A percentile compares a stretch with the other conserved stretches of the same genome.
Conservation (phyloP, 2,329 filamentous ascomycete genomes). For the Ophiocordyceps robertsii region DNA sequence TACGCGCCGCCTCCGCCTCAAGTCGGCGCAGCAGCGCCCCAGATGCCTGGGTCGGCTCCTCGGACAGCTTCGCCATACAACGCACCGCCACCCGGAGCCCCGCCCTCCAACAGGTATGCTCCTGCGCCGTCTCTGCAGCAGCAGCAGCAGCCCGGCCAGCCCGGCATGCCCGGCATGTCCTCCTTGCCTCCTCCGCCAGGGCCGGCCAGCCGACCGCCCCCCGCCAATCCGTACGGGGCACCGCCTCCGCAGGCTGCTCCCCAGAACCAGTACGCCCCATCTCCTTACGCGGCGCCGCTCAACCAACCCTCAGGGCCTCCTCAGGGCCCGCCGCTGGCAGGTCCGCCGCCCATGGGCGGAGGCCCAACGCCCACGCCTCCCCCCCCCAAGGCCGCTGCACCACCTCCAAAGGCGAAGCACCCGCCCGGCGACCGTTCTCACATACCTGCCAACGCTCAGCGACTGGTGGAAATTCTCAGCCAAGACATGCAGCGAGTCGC, state of each 20-base stretch:
- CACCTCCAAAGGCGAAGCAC: slow-evolving; percentile 47
- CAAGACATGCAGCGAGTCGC: slow-evolving; percentile 84
- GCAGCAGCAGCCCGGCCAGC: slow-evolving; percentile 29
- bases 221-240: slow-evolving; percentile 27
- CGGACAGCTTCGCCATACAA: slow-evolving; percentile 80
- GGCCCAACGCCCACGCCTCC: slow-evolving; percentile 25
- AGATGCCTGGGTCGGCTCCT: slow-evolving; percentile 45
- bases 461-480: slow-evolving; percentile 67
- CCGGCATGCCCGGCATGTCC: slow-evolving; percentile 20
- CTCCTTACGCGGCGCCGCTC: slow-evolving; percentile 21
- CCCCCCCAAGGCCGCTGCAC: slow-evolving; percentile 32
- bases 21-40: slow-evolving; percentile 48
- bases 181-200: slow-evolving; percentile 26
- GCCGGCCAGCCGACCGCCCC: slow-evolving; percentile 29
- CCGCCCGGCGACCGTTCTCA: slow-evolving; percentile 82
- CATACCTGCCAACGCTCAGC: slow-evolving; percentile 64
- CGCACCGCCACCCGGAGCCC: slow-evolving; percentile 54
- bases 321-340: slow-evolving; percentile 23
- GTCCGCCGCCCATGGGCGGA: slow-evolving; percentile 18
- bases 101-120: slow-evolving; percentile 65
- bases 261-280: slow-evolving; percentile 19
- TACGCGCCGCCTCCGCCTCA: slow-evolving; percentile 33
- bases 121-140: slow-evolving; percentile 47
- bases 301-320: slow-evolving; percentile 21
- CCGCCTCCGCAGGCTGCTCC: slow-evolving; percentile 31